A percentile compares a stretch with the other conserved stretches of the same genome.
phyloP scores from a whole-genome alignment of 192 early-diverging fungal genomes.

The Umbelopsis sp. region DNA sequence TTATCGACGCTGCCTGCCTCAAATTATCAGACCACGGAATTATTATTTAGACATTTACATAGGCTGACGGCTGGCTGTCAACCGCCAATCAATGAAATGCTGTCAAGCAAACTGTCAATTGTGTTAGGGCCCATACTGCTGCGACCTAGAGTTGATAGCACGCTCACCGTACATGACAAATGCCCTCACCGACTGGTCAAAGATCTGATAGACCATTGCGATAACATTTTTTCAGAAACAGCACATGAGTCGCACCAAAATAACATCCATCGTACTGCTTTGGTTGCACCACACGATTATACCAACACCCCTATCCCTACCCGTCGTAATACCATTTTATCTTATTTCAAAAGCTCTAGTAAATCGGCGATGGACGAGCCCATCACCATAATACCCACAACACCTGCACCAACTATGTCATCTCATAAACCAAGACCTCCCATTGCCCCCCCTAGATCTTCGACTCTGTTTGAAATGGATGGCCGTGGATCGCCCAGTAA shows the following conservation, averaged over 20 bases:
- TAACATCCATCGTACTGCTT: neutral
- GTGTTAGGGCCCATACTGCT: conserved; percentile 52
- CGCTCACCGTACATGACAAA: conserved; percentile 49
- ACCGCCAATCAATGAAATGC: conserved; percentile 25
- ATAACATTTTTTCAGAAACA: conserved; percentile 42
- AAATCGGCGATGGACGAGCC: neutral
- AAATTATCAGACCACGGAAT: conserved; percentile 51
- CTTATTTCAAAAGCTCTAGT: neutral
- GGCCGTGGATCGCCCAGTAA: conserved; percentile 5
- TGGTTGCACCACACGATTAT: neutral
- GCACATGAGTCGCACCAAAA: conserved; percentile 22
- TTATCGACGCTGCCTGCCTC: conserved; percentile 48
- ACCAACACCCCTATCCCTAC: neutral
- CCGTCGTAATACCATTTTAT: conserved; percentile 7
- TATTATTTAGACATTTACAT: conserved; percentile 42
- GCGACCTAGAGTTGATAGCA: conserved; percentile 49
- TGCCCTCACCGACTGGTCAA: conserved; percentile 52
- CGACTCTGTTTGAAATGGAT: conserved; percentile 11
- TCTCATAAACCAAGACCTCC: neutral
- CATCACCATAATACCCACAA: neutral
- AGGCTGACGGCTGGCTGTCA: neutral
- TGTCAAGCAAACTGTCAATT: conserved; percentile 38
- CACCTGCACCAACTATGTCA: neutral
- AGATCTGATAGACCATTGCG: conserved; percentile 49
- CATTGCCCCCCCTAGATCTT: conserved; percentile 7